Base-by-base conservation (phyloP, 2,329 filamentous ascomycete species). In the Tolypocladium album region DNA sequence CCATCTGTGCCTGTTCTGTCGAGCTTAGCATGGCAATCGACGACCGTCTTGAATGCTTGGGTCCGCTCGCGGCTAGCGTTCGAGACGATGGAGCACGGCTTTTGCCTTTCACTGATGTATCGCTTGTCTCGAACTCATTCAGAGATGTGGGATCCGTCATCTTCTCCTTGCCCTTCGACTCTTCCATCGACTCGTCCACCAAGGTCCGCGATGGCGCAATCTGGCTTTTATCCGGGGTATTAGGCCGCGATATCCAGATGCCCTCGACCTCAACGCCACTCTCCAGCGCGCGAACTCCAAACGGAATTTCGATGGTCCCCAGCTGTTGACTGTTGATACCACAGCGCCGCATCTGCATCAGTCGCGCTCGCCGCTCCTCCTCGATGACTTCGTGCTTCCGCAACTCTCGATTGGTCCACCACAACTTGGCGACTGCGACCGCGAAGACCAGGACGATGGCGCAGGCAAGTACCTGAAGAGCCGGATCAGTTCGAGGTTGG, bases 241-340 rank as follows among this genome's bases (percentile, higher is more conserved):
- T 73, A 53, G 79, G 78, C 58, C 78, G 76, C 31, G 85, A 87
- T 57, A 89, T 84, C 87, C 88, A 91, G 57, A 97, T 92, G 4
- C 91, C 92, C 64, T 96, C 90, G 9, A 96, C 84, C 69, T 93
- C 84, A 52, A 95, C 79, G 7, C 92, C 92, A 65, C 84, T 88
- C 71, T 96, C 88, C 55, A 97, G 84, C 8, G 92, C 92, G 66
- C 89, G 86, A 58, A 94, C 84, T 24, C 93, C 92, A 68, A 97
- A 97, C 0, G 91, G 92, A 42, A 95, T 84, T 12, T 90, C 87
- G 57, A 83, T 78, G 22, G 67, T 61, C 36, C 70, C 68, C 58
- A 70, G 57, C 22, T 38, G 36, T 38, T 38, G 36, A 13, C 67
- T 61, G 7, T 71, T 64, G 56, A 84, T 78, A 67, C 78, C 84